Base-by-base conservation (phyloP, 805 yeast species). In the Candida berthetii region DNA sequence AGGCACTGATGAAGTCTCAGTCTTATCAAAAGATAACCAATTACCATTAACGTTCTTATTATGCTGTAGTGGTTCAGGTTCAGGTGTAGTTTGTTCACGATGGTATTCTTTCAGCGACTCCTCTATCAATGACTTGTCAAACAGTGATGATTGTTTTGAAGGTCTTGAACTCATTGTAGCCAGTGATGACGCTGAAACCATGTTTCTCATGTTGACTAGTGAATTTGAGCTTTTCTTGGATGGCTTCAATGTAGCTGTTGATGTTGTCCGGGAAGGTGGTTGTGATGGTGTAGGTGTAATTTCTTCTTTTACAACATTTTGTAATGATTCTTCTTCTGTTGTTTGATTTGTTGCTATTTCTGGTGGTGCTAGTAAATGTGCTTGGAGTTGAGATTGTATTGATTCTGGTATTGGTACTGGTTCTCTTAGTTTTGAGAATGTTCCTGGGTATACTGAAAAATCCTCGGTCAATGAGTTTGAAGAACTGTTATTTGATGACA, bases 401-500 rank as follows among this genome's bases (percentile, higher is more conserved):
- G 13, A 9, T 36, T 25, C 18, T 16, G 40, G 43, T 3, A 16
- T 20, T 35, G 41, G 20, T 27, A 40, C 34, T 41, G 36, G 29
- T 35, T 27, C 13, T 14, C 18, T 14, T 20, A 39, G 14, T 40
- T 48, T 38, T 4, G 52, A 42, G 3, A 46, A 39, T 6, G 48
- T 39, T 3, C 48, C 48, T 11, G 50, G 50, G 19, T 36, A 37
- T 3, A 43, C 31, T 2, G 40, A 27, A n/a, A 42, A 3, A 25
- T 36, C 35, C n/a, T 50, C 53, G 28, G 33, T 33, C 9, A 56
- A 44, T 25, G 51, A 45, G 25, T 46, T 48, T 6, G 48, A 40
- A 3, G 59, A 54, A 10, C 57, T 52, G 41, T 51, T 55, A 29
- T 48, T 53, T 8, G 60, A 56, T 16, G 59, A 56, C 3, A 54